These are phyloP conservation scores for Tuber indicum DNA, from an alignment of 495 filamentous ascomycete genomes.

Conservation along the genomic window DNA sequence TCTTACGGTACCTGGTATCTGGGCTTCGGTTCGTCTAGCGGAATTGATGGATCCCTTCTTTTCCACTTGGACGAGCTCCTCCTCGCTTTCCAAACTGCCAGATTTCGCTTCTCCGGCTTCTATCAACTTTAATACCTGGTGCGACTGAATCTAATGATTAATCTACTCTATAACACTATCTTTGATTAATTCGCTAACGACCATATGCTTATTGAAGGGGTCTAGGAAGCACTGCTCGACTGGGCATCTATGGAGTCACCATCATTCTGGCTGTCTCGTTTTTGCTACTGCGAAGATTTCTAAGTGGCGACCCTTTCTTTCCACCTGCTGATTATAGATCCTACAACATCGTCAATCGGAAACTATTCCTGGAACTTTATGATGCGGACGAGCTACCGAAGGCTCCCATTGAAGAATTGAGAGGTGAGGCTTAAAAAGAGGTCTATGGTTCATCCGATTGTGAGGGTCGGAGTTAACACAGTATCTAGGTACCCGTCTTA, in stretches of 20 bases:
- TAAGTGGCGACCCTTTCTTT: constrained; percentile 1
- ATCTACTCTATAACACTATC: neutral
- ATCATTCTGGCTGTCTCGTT: constrained; percentile 1
- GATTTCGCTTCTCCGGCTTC: neutral
- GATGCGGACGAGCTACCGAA: constrained; percentile 28
- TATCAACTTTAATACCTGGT: neutral
- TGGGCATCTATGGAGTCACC: constrained; percentile 12
- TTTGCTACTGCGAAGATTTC: neutral
- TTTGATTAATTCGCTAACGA: constrained; percentile 3
- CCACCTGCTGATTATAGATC: neutral
- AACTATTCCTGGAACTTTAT: constrained; percentile 36
- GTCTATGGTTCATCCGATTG: neutral
- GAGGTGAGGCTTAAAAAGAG: constrained; percentile 1
- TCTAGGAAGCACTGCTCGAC: constrained; percentile 9
- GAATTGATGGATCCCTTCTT: neutral
- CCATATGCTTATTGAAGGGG: constrained; percentile 6
- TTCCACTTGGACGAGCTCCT: neutral
- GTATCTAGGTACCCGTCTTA: constrained; percentile 15
- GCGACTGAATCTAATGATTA: neutral
- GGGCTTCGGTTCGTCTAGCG: neutral
- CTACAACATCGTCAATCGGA: constrained; percentile 31
- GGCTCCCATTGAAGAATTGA: constrained; percentile 27
- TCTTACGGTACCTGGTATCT: neutral
- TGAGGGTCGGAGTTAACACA: neutral
- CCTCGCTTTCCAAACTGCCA: neutral